Conservation (phyloP, 2,329 filamentous ascomycete genomes). For the Phyllosticta ampelicida region DNA sequence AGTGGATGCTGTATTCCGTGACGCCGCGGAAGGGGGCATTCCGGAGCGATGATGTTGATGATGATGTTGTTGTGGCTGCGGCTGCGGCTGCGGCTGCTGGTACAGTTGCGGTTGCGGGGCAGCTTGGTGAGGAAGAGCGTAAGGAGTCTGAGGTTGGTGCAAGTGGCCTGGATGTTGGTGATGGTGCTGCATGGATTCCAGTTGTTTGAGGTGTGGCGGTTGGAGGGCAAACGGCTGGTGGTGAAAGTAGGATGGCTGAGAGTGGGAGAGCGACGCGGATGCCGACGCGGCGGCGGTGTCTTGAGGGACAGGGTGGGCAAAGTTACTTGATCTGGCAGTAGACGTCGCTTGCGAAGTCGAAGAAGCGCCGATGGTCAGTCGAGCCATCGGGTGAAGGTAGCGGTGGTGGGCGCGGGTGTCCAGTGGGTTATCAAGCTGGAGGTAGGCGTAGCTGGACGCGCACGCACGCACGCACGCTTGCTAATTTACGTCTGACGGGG, state of each 20-base stretch:
- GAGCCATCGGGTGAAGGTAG: background rate
- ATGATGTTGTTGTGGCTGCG: background rate
- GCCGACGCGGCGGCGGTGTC: background rate
- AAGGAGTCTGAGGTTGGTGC: background rate
- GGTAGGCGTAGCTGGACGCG: background rate
- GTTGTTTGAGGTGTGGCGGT: background rate
- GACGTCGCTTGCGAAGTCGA: background rate
- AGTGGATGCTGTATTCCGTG: background rate
- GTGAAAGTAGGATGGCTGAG: background rate
- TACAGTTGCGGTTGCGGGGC: background rate
- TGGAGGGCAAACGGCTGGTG: background rate
- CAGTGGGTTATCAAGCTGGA: background rate
- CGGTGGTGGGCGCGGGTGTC: background rate
- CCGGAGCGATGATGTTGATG: background rate
- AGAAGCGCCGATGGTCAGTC: background rate
- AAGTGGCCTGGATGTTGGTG: background rate
- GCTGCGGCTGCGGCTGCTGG: background rate
- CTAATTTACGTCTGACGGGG: background rate
- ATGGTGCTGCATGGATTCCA: background rate
- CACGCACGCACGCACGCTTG: background rate
- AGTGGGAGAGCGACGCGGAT: background rate
- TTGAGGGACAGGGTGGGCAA: background rate
- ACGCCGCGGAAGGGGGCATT: background rate
- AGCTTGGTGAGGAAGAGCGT: background rate
- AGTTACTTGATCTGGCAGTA: slow-evolving; percentile 1